These are phyloP conservation scores for Hirsutella thompsonii DNA, from an alignment of 2,329 filamentous ascomycete species.

Conservation along the genomic window DNA sequence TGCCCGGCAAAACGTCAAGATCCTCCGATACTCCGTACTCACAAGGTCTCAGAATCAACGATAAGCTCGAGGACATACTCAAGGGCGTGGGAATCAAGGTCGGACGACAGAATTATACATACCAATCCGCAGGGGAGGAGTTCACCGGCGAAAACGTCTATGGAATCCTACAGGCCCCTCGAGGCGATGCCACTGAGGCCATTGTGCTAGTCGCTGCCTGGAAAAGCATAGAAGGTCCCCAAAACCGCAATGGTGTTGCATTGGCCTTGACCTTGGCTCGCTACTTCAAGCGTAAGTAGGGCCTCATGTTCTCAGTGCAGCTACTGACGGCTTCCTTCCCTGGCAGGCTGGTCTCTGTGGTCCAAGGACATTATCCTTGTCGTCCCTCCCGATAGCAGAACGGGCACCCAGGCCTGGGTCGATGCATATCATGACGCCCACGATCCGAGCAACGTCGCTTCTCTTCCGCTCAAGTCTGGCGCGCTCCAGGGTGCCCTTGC, in stretches of 20 bases:
- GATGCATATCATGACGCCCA: slow-evolving; percentile 95
- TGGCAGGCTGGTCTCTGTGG: slow-evolving; percentile 85
- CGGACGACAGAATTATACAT: slow-evolving; percentile 78
- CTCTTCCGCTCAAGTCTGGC: slow-evolving; percentile 80
- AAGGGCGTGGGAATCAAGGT: slow-evolving; percentile 73
- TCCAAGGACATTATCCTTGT: slow-evolving; percentile 96
- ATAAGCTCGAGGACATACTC: slow-evolving; percentile 64
- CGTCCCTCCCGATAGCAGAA: slow-evolving; percentile 75
- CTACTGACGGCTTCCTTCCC: slow-evolving; percentile 5
- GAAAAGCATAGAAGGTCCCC: slow-evolving; percentile 63
- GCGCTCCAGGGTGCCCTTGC: slow-evolving; percentile 85
- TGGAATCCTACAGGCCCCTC: slow-evolving; percentile 80
- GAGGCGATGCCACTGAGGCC: slow-evolving; percentile 92
- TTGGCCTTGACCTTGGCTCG: slow-evolving; percentile 76
- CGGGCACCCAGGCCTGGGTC: slow-evolving; percentile 91
- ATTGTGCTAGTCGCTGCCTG: slow-evolving; percentile 87
- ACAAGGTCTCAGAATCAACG: slow-evolving; percentile 37
- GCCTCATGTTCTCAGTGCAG: neutral
- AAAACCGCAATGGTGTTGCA: slow-evolving; percentile 80
- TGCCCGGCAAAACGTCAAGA: neutral
- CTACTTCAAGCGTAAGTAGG: slow-evolving; percentile 69
- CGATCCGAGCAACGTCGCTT: slow-evolving; percentile 53
- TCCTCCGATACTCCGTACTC: neutral
- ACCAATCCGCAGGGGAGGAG: slow-evolving; percentile 60
- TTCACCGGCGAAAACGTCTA: slow-evolving; percentile 84